These are phyloP conservation scores for Diplodia scrobiculata DNA, from an alignment of 2,329 filamentous ascomycete genomes.

Conservation along the genomic window DNA sequence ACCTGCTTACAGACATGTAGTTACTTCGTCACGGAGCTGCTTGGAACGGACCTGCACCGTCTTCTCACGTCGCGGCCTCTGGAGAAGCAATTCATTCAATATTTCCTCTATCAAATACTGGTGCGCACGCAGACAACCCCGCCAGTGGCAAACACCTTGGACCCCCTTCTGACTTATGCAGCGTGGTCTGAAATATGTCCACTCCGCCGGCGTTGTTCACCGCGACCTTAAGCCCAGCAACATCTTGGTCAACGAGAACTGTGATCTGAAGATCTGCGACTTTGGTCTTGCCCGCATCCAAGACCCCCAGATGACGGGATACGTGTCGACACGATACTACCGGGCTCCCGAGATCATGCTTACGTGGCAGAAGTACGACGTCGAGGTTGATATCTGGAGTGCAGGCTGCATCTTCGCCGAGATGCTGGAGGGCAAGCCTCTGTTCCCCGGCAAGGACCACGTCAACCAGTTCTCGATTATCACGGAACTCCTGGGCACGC, in stretches of 20 bases:
- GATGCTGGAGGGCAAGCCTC: conserved; percentile 97
- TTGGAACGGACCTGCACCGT: conserved; percentile 94
- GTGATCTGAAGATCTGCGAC: conserved; percentile 98
- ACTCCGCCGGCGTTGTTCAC: conserved; percentile 96
- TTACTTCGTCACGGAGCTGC: conserved; percentile 96
- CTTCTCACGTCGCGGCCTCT: conserved; percentile 92
- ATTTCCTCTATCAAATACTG: conserved; percentile 98
- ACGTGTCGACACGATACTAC: conserved; percentile 98
- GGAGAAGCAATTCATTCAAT: conserved; percentile 99
- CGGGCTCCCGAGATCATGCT: conserved; percentile 99
- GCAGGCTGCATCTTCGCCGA: conserved; percentile 98
- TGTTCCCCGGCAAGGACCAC: conserved; percentile 98
- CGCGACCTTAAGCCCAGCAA: conserved; percentile 98
- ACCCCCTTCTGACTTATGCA: conserved; percentile 47
- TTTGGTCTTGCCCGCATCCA: conserved; percentile 97
- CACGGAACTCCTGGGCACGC: conserved; percentile 92
- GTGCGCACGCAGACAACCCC: conserved; percentile 56
- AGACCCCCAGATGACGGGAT: conserved; percentile 99
- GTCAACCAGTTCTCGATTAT: conserved; percentile 99
- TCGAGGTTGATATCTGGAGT: conserved; percentile 99
- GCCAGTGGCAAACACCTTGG: conserved; percentile 11
- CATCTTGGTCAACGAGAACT: conserved; percentile 99
- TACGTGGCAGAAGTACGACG: conserved; percentile 99
- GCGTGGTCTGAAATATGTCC: conserved; percentile 98
- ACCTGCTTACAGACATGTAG: conserved; percentile 51